Base-by-base conservation (phyloP, 2,329 filamentous ascomycete species). In the Clonostachys sp. region DNA sequence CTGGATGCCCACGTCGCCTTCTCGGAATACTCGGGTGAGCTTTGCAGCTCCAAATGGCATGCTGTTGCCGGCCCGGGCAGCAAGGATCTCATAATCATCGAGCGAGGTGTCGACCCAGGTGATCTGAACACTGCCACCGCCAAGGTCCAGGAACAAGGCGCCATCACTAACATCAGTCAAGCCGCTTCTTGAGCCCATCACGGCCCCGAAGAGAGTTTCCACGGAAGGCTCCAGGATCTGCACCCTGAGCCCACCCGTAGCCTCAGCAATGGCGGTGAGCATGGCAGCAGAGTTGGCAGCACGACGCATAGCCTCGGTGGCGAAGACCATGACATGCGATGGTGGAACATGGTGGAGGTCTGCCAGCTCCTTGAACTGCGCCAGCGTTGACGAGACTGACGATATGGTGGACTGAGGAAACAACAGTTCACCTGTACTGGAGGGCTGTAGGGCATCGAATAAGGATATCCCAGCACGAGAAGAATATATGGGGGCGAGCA, bases 301-400 rank as follows among this genome's bases (percentile, higher is more conserved):
- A 20, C 83, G 88, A 41, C 91, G 83, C 62, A 91, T 94, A 5
- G 91, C 91, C 65, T 96, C 91, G 0, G 91, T 96, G 17, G 91
- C 91, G 40, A 96, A 80, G 10, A 96, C 80, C 17, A 80, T 78
- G 50, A 92, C 80, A 53, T 91, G 83, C 34, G 66, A 55, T 1
- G 73, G 61, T 0, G 81, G 81, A 0, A 96, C 89, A 16, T 75
- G 73, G 59, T 89, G 89, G 49, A 84, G 79, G 47, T 74, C 61
- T 49, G 90, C 92, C 45, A 87, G 86, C 24, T 71, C 72, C 50
- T 81, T 81, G 71, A 96, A 96, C 30, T 83, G 81, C 18, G 78
- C 70, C 12, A 96, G 69, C 3, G 83, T 81, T 34, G 76, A 66
- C 6, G 88, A 68, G 12, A 96, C 88, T n/a, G 75, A 67, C 2